Conservation (phyloP, 2,329 filamentous ascomycete species). For the Mycocentrospora acerina region DNA sequence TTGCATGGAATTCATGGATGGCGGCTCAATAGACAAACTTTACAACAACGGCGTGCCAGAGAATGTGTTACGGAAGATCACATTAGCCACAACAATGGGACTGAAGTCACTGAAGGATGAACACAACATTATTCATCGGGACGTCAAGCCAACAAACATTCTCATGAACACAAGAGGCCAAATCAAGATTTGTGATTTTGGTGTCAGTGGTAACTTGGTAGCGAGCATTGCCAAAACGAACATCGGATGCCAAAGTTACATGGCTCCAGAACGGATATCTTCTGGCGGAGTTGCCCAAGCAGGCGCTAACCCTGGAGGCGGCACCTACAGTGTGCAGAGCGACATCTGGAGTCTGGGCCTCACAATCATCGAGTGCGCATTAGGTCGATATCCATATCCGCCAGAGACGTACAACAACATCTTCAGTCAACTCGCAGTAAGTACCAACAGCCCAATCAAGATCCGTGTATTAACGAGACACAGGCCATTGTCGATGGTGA, state of each 20-base stretch:
- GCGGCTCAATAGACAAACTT: slow-evolving; percentile 94
- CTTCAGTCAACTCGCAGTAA: slow-evolving; percentile 93
- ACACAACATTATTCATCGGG: slow-evolving; percentile 98
- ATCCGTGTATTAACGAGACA: slow-evolving; percentile 1
- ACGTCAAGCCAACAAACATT: slow-evolving; percentile 99
- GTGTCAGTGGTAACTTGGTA: slow-evolving; percentile 93
- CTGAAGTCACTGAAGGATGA: slow-evolving; percentile 94
- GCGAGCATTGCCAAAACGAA: slow-evolving; percentile 98
- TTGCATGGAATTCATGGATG: slow-evolving; percentile 99
- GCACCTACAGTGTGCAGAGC: slow-evolving; percentile 95
- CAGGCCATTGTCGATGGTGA: slow-evolving; percentile 97
- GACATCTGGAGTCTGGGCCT: slow-evolving; percentile 97
- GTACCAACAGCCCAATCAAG: slow-evolving; percentile 36
- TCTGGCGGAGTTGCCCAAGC: slow-evolving; percentile 76
- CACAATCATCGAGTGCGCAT: slow-evolving; percentile 92
- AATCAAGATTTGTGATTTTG: slow-evolving; percentile 98
- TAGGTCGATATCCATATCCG: slow-evolving; percentile 93
- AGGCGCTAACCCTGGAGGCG: slow-evolving; percentile 67
- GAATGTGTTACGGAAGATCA: slow-evolving; percentile 83
- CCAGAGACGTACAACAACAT: slow-evolving; percentile 98
- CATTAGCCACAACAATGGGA: slow-evolving; percentile 84
- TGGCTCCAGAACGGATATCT: slow-evolving; percentile 95
- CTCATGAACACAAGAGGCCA: slow-evolving; percentile 86
- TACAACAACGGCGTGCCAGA: slow-evolving; percentile 91
- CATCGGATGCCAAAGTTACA: slow-evolving; percentile 98